Base-by-base conservation (phyloP, 225 moss, liverwort and hornwort genomes). In the Sphagnum contortum region DNA sequence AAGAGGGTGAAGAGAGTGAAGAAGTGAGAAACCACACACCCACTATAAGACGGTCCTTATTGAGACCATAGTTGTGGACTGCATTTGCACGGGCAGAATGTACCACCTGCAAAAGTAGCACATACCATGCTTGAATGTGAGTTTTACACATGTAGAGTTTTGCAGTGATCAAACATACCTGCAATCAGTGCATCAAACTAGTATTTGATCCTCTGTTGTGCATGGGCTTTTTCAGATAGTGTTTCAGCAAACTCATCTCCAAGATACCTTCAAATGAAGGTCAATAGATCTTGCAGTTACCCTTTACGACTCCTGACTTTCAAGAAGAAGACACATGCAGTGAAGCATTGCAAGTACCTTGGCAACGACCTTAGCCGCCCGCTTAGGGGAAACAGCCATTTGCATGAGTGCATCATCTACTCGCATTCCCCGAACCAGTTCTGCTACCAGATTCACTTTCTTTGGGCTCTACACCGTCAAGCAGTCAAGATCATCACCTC, bases 1-100 rank as follows among this genome's bases (percentile, higher is more conserved):
- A 29, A 29, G 29, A 29, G 29, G 1, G 29, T 29, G 29, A 29
- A 29, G 29, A 29, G 29, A 29, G 29, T 29, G 29, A 62, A 47
- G 44, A 62, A 8, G 13, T 13, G 13, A 64, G 69, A 50, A 11
- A 57, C 5, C 29, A 79, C 81, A 61, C 76, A 90, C 90, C 51
- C 6, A 93, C 93, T 54, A 98, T 75, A 6, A 93, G 93, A 61
- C 85, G 91, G 67, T 98, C 89, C 72, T 89, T 93, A 65, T 77
- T 76, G 77, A 98, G 71, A 44, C 87, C 93, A 52, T 86, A 86
- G 70, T 98, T 98, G 59, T 93, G 90, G 5, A 89, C 82, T 50
- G 98, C 98, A 76, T 98, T 98, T 47, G 98, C 98, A 66, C 90
- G 90, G 52, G 98, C 98, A 64, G 91, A 91, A 66, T 84, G 89